Evolutionary conservation across 1,139 yeast species (phyloP), one percentile per base, ranked within the genome.

Genomic region (Geotrichum reessii): DNA sequence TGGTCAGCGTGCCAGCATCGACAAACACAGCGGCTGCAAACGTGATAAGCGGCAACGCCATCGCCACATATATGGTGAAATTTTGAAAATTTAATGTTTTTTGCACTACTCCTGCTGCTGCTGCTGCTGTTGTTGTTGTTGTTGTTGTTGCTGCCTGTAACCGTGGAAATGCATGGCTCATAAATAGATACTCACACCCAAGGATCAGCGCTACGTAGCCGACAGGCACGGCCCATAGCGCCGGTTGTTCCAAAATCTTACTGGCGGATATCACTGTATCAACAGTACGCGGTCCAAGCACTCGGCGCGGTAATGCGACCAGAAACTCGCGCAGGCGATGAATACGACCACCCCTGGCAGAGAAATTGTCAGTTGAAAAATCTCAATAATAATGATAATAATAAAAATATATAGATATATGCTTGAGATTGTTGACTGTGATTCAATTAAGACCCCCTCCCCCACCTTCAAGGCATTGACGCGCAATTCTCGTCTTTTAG

Each of bases 1-100:
- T 57, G 19, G 69, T 69, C 28, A 80, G 62, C 2, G 62, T 63
- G 0, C 91, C 92, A 0, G 96, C 92, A 63, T 82, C 80, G 0
- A 79, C 72, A 57, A 80, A 77, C 0, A 79, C 76, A 1, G 85
- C 80, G 54, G 79, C 61, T 19, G 78, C 69, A 47, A 85, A 76
- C 6, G 77, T 62, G 0, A 70, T 53, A 31, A 81, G 75, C 0
- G 83, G 79, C 19, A 73, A 40, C 0, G 72, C 61, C 75, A 63
- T 4, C 65, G 60, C 28, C 63, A 21, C 3, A 72, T 68, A 19
- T 71, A 64, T 64, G 66, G 40, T 24, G 9, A 44, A 28, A 42
- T 6, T 8, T 12, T 49, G 52, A 12, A n/a, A n/a, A n/a, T n/a
- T n/a, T n/a, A n/a, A n/a, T n/a, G n/a, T n/a, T n/a, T n/a, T n/a